phyloP scores from a whole-genome alignment of 2,329 filamentous ascomycete species.

The Aspergillus sp. region DNA sequence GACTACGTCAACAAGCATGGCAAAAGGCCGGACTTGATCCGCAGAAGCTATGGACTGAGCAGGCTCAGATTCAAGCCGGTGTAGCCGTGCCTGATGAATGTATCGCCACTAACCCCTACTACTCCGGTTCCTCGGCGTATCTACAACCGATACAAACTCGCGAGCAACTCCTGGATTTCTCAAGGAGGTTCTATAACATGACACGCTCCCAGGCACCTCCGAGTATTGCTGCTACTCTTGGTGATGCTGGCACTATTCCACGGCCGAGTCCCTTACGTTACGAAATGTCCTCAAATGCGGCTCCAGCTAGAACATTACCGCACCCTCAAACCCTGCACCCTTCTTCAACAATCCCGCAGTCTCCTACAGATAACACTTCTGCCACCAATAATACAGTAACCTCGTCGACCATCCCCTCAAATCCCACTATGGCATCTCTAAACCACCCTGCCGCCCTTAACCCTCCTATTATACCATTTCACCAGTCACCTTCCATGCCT shows the following conservation, averaged over 20 bases:
- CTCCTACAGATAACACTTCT: conserved; percentile 10
- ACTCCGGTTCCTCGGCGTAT: conserved; percentile 13
- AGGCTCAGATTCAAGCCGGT: conserved; percentile 44
- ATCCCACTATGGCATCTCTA: conserved; percentile 7
- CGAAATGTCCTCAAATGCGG: conserved; percentile 18
- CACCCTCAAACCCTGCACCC: conserved; percentile 11
- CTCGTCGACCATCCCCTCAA: conserved; percentile 16
- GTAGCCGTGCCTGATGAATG: conserved; percentile 23
- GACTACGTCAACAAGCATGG: conserved; percentile 49
- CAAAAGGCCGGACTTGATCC: conserved; percentile 50
- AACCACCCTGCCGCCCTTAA: not conserved
- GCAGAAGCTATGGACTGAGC: conserved; percentile 47
- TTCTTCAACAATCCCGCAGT: conserved; percentile 13
- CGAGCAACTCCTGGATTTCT: conserved; percentile 31
- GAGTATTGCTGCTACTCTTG: conserved; percentile 14
- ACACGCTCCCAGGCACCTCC: conserved; percentile 32
- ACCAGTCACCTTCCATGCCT: conserved; percentile 7
- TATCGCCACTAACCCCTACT: conserved; percentile 10
- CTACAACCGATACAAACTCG: conserved; percentile 11
- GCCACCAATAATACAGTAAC: conserved; percentile 15
- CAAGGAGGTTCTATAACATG: conserved; percentile 36
- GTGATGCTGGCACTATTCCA: conserved; percentile 11
- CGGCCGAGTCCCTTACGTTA: conserved; percentile 28
- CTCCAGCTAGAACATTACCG: not conserved
- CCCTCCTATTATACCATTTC: conserved; percentile 8